Evolutionary conservation across 176 grass and related monocot genomes (phyloP), one percentile per base, ranked within the genome.

Genomic region (Stipa capillata): DNA sequence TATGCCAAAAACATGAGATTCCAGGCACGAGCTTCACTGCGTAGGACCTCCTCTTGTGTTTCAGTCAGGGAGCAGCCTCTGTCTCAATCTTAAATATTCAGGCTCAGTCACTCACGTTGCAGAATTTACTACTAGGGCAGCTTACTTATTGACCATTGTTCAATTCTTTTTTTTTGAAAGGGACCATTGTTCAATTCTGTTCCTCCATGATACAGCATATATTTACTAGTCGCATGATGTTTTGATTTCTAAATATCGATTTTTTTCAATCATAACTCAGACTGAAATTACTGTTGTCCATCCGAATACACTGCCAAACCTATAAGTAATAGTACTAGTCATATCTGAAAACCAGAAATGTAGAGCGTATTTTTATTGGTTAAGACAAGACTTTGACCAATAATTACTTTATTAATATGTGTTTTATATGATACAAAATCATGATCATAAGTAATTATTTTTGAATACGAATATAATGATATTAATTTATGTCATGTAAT

Each of bases 1-100:
- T 40, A 11, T 27, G 28, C 5, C 37, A 48, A n/a, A 45, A 58
- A 45, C 10, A 42, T 43, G 62, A 70, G 57, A 66, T 65, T 69
- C 75, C 31, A 58, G 86, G n/a, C n/a, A 79, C 86, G 65, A 1
- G 29, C 65, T 40, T 33, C 48, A 79, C 7, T 48, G 36, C 61
- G 65, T 44, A 72, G 55, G 65, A 12, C 55, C 55, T 24, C 24
- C 25, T 31, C 6, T n/a, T 69, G 32, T 61, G 36, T 39, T 81
- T 75, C 12, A 23, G 31, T 42, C 17, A 71, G 41, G 23, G 43
- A 43, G 36, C 83, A 61, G 55, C 13, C 35, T 36, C 35, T 79
- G 34, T 9, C 54, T 62, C 69, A 0, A 23, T 68, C 41, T 72
- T 85, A 52, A 85, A 52, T 72, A 62, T 39, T n/a, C 18, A 79